These are phyloP conservation scores for Cryptosporidium andersoni DNA, from an alignment of 169 alveolate species.

Conservation along the genomic window DNA sequence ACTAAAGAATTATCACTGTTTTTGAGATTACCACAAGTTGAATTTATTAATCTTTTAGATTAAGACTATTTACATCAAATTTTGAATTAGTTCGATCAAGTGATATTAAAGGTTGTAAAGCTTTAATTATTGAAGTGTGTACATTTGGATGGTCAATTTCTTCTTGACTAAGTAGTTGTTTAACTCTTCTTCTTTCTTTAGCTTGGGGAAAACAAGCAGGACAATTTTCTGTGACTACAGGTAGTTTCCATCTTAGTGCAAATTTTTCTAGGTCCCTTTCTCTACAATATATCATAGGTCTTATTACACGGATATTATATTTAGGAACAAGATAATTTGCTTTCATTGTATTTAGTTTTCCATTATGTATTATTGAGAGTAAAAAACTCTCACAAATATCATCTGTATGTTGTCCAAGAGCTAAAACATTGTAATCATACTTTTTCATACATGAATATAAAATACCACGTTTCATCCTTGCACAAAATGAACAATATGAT, in stretches of 20 bases:
- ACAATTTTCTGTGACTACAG: conserved; percentile 92
- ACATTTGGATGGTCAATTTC: conserved; percentile 41
- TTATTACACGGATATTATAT: conserved; percentile 88
- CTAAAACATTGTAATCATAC: conserved; percentile 89
- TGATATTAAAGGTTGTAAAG: conserved; percentile 48
- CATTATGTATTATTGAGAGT: conserved; percentile 91
- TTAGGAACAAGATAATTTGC: conserved; percentile 86
- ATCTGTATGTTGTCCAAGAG: conserved; percentile 93
- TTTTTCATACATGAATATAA: conserved; percentile 87
- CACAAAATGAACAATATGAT: conserved; percentile 91
- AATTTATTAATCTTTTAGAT: background rate
- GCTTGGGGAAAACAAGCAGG: conserved; percentile 96
- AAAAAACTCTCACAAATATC: conserved; percentile 92
- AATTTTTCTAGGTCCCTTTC: conserved; percentile 87
- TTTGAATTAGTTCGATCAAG: conserved; percentile 25
- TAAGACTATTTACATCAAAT: background rate
- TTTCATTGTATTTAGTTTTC: conserved; percentile 91
- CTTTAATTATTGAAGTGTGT: conserved; percentile 43
- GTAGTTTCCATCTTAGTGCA: conserved; percentile 83
- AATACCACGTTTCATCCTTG: conserved; percentile 94
- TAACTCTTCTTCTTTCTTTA: conserved; percentile 81
- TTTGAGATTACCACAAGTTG: background rate
- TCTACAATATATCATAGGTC: conserved; percentile 91
- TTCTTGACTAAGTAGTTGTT: conserved; percentile 64
- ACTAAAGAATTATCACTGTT: background rate